Evolutionary conservation across 805 yeast species (phyloP), one percentile per base, ranked within the genome.

Genomic region (Torulaspora maleeae): DNA sequence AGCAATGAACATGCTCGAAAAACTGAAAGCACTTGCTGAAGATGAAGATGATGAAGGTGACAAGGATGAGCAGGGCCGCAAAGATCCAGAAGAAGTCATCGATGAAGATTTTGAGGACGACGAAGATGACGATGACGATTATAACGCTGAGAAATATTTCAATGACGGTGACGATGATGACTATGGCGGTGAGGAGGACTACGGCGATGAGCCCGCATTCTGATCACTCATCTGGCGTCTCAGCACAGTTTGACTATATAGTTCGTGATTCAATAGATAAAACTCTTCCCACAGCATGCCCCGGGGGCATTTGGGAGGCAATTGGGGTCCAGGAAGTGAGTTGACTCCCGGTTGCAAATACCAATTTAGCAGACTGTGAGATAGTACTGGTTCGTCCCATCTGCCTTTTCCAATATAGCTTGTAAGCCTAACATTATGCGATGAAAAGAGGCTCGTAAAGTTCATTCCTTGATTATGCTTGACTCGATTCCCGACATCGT

Each of bases 181-280:
- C 46, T 68, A 66, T 41, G 71, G 71, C 24, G 73, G 64, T 41
- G 79, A 72, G 34, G 79, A 75, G 41, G 78, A 73, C 37, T 75
- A 69, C 27, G 78, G 75, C 27, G 82, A 78, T 45, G 82, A 78
- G 58, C 82, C 83, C n/a, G 83, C 80, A 3, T 78, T 78, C 54
- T 79, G 64, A 61, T 22, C 27, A 40, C 29, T 11, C 15, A 9
- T 20, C 13, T n/a, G 15, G 29, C 24, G 41, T 41, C 30, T 38
- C 27, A 44, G n/a, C 8, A 49, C 46, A 17, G 41, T 48, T 13
- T 34, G 32, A 24, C 38, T 47, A 37, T 49, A 49, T 19, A 38
- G 28, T 11, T 44, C 51, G 17, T 39, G 48, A 27, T 47, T 30
- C 11, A 49, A 44, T 29, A 56, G 35, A 42, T 50, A 54, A 20